Evolutionary conservation across 176 grass and related monocot species (phyloP), one percentile per base, ranked within the genome.

Genomic region (Oryza officinalis): DNA sequence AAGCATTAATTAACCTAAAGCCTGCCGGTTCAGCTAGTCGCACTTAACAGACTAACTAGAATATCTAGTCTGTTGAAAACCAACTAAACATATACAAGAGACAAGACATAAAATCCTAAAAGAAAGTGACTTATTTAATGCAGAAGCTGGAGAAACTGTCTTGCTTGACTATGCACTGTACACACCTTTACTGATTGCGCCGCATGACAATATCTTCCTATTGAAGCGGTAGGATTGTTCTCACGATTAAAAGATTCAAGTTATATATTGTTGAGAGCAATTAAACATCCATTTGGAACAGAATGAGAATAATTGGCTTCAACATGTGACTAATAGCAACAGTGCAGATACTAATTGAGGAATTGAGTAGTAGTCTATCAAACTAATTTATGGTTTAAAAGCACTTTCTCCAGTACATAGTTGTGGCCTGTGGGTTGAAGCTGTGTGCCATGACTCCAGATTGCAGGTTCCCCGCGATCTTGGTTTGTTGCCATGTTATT

Each of bases 361-460:
- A 84, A 65, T 76, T 82, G 10, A 63, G 20, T 70, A 61, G 6
- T 6, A 60, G 66, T 69, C 20, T 61, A 41, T 27, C 41, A 61
- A 69, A 72, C 4, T 52, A 13, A n/a, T 75, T 14, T 38, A 59
- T 81, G n/a, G 65, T 57, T 66, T 83, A 20, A 63, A 61, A 25
- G n/a, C 57, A 61, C 57, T 25, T 61, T 61, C 57, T 61, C 57
- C n/a, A 61, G n/a, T 61, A n/a, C 57, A 61, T 61, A 25, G 57
- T 25, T 61, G 57, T 61, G 57, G 57, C 8, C 23, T 25, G 57
- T 61, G 22, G 57, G n/a, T 61, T 25, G 57, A 61, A 25, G 20
- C 57, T 10, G 57, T 25, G 57, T 61, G 57, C 57, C 57, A 61
- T 25, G n/a, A 10, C 9, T 61, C 2, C 2, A 25, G 57, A 23